Evolutionary conservation across 768 basidiomycete genomes (phyloP).

Genomic region (Amanita pallidorosea): DNA sequence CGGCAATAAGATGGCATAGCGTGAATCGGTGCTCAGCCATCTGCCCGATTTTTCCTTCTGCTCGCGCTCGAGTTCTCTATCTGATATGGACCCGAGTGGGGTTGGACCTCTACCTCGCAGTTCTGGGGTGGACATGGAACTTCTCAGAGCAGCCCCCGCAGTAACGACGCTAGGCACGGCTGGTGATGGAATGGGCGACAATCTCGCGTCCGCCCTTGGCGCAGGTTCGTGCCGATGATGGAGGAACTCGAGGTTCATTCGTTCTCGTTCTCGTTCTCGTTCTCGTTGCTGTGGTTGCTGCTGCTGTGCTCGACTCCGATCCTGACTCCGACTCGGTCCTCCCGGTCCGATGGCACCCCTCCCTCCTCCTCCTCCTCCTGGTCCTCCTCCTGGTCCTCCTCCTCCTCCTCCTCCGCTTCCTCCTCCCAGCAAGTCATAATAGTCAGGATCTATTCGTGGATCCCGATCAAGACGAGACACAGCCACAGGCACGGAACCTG

Average conservation of each 20-base stretch:
- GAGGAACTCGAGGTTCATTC: too few relatives aligned
- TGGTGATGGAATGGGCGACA: neutral
- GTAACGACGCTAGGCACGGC: neutral
- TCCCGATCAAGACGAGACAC: too few relatives aligned
- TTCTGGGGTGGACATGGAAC: slow-evolving; percentile 59
- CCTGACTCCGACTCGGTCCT: neutral
- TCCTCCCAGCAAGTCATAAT: too few relatives aligned
- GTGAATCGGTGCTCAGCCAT: slow-evolving; percentile 58
- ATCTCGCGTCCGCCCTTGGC: neutral
- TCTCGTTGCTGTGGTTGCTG: too few relatives aligned
- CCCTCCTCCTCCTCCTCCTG: neutral
- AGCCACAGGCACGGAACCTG: too few relatives aligned
- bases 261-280: too few relatives aligned
- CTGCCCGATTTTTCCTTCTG: slow-evolving; percentile 31
- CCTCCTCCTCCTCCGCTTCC: too few relatives aligned
- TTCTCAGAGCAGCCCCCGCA: slow-evolving; percentile 27
- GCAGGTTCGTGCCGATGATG: too few relatives aligned
- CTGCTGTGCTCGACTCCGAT: neutral
- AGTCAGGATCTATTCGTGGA: too few relatives aligned
- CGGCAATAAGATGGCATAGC: slow-evolving; percentile 71
- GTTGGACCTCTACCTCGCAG: slow-evolving; percentile 20
- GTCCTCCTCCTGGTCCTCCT: neutral
- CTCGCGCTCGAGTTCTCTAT: neutral
- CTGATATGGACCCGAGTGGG: neutral
- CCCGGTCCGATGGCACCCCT: neutral